A percentile compares a stretch with the other conserved stretches of the same genome.
phyloP scores from a whole-genome alignment of 2,329 filamentous ascomycete genomes.

The Stachybotrys elegans region DNA sequence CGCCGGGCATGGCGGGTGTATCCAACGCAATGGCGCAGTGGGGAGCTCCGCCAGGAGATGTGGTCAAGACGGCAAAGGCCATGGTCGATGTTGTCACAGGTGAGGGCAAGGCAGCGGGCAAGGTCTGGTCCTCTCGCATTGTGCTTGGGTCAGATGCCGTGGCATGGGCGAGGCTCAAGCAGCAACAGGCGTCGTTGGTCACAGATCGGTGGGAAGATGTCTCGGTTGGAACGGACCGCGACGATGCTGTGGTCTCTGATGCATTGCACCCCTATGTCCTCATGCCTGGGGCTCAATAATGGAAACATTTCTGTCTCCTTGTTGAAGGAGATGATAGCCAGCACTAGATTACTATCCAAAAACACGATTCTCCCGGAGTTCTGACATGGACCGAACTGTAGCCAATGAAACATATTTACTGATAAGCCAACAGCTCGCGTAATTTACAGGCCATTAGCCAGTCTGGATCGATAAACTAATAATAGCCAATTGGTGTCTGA shows the following conservation, averaged over 20 bases:
- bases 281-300: not conserved
- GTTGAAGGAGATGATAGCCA: too few species aligned
- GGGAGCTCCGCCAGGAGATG: constrained; percentile 10
- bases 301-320: too few species aligned
- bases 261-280: not conserved
- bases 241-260: constrained; percentile 3
- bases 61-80: constrained; percentile 12
- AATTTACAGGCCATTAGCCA: too few species aligned
- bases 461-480: too few species aligned
- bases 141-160: constrained; percentile 25
- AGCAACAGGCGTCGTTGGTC: constrained; percentile 13
- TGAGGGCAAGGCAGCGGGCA: constrained; percentile 17
- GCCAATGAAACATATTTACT: too few species aligned
- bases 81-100: constrained; percentile 23
- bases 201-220: constrained; percentile 18
- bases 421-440: too few species aligned
- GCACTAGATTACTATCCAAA: too few species aligned
- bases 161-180: constrained; percentile 15
- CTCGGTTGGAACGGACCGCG: constrained; percentile 16
- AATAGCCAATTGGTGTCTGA: too few species aligned
- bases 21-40: not conserved
- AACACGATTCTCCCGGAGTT: too few species aligned
- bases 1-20: not conserved
- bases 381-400: too few species aligned
- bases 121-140: constrained; percentile 18